Evolutionary conservation across 1,284 basidiomycete species (phyloP), one percentile per base, ranked within the genome.

Genomic region (Fomitopsis palustris): DNA sequence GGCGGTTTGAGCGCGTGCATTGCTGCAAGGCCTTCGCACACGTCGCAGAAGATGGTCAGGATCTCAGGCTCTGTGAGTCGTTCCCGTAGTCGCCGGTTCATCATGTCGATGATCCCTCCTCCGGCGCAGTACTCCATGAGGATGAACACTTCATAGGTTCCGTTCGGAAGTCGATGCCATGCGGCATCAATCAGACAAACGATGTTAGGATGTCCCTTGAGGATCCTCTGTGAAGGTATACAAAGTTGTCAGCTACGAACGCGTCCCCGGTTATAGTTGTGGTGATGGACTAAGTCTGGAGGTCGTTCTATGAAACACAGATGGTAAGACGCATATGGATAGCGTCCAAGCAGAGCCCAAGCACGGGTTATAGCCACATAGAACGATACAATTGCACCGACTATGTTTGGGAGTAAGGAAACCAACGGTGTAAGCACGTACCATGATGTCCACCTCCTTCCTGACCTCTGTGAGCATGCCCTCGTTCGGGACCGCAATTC

Each of bases 391-490:
- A n/a, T n/a, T n/a, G n/a, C n/a, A n/a, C n/a, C n/a, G n/a, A n/a
- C n/a, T n/a, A n/a, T n/a, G n/a, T n/a, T n/a, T n/a, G n/a, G n/a
- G n/a, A 62, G 21, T 59, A 49, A 60, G 56, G 54, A 21, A 14
- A 16, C 29, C 3, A 17, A 14, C 16, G 19, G 2, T 41, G 10
- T 25, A 39, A 35, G 27, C 47, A 80, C 88, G 68, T 69, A 96
- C 96, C 95, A 99, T 98, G 64, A 98, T 93, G 70, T 98, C 95
- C 45, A 99, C 97, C 76, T 99, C 97, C 75, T 92, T 95, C 78
- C 94, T 92, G 53, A 99, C 96, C 70, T 96, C 94, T n/a, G 87
- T 85, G 61, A 99, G 85, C 78, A 96, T 92, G 29, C 82, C 78
- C 74, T 96, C 93, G 72, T 91, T 94, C 38, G 93, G 84, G 53